Percentiles rank a stretch among this genome's conserved stretches.
Conservation (phyloP, 2,329 filamentous ascomycete genomes). For the Pseudogymnoascus pannorum region DNA sequence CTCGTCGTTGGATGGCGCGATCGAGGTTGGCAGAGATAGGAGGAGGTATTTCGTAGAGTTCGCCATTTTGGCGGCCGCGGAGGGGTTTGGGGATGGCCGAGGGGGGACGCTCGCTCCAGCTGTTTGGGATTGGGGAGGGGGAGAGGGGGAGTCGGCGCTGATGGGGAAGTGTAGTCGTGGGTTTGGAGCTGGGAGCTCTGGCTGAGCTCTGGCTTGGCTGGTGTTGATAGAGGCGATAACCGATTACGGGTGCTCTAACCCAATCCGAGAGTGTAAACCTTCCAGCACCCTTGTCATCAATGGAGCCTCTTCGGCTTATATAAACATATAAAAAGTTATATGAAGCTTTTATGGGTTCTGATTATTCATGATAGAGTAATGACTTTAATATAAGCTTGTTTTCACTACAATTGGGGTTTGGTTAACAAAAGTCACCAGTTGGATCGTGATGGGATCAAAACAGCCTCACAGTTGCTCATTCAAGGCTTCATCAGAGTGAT, state of each 20-base stretch:
- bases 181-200: conserved; percentile 2
- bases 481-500: not conserved
- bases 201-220: conserved; percentile 5
- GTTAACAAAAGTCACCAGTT: not conserved
- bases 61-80: not conserved
- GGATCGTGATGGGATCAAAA: not conserved
- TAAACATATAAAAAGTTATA: not conserved
- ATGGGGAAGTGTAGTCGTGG: not conserved
- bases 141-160: not conserved
- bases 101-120: not conserved
- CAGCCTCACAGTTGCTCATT: not conserved
- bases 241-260: conserved; percentile 6
- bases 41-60: conserved; percentile 62
- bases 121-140: not conserved
- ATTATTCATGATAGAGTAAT: not conserved
- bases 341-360: not conserved
- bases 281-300: not conserved
- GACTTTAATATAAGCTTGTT: not conserved
- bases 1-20: conserved; percentile 70
- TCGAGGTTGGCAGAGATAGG: conserved; percentile 81
- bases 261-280: conserved; percentile 1
- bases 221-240: conserved; percentile 4
- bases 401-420: not conserved
- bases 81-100: not conserved
- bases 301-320: not conserved